Percentiles rank a stretch among this genome's conserved stretches.
Conservation (phyloP, 352 stramenopile genomes). For the Globisporangium megalacanthum region DNA sequence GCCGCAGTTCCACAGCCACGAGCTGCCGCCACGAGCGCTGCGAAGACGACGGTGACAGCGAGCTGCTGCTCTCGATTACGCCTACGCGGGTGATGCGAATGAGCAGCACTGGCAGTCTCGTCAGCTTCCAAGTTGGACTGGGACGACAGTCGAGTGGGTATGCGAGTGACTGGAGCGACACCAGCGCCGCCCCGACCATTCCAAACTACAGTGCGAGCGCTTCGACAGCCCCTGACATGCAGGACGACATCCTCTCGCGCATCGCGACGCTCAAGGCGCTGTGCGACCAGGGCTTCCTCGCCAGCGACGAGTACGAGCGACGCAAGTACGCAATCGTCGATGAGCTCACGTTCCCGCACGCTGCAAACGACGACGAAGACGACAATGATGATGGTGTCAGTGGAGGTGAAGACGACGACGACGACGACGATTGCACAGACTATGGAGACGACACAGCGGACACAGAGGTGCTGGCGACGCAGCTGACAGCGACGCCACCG, state of each 20-base stretch:
- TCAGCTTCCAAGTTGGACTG: background rate
- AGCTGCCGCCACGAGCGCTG: background rate
- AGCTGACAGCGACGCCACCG: conserved; percentile 29
- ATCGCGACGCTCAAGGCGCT: conserved; percentile 72
- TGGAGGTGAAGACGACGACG: background rate
- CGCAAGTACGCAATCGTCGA: conserved; percentile 76
- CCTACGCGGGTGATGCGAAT: conserved; percentile 4
- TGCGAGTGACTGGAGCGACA: conserved; percentile 1
- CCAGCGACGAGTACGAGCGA: conserved; percentile 73
- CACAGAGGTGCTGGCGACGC: conserved; percentile 9
- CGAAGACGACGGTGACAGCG: conserved; percentile 4
- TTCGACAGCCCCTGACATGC: conserved; percentile 7
- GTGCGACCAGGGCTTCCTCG: conserved; percentile 77
- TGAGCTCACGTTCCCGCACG: conserved; percentile 47
- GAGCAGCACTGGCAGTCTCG: conserved; percentile 12
- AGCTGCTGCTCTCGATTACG: conserved; percentile 2
- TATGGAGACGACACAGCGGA: conserved; percentile 1
- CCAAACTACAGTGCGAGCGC: background rate
- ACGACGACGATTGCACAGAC: conserved; percentile 2
- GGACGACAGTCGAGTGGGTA: background rate
- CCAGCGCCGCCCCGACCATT: background rate
- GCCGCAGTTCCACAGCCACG: background rate
- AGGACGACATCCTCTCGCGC: conserved; percentile 54
- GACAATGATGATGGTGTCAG: no score
- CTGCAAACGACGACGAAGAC: background rate